phyloP scores from a whole-genome alignment of 202 grass and related monocot species.

The Setaria viridis region DNA sequence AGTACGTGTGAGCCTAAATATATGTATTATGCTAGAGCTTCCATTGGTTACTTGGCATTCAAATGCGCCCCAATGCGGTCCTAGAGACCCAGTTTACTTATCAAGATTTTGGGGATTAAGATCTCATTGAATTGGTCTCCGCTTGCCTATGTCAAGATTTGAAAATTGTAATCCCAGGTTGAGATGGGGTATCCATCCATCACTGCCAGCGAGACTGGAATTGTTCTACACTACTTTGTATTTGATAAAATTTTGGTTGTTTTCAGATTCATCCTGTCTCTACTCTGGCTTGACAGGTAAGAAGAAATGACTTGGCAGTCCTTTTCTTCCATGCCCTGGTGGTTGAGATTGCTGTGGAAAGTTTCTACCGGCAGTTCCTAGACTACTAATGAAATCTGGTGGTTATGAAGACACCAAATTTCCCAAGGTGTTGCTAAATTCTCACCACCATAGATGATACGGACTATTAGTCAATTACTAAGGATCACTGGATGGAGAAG shows the following conservation, averaged over 20 bases:
- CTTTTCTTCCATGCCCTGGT: not conserved
- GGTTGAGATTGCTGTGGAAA: not conserved
- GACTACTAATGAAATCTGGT: not conserved
- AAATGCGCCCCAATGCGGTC: not conserved
- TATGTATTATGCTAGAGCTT: too few species aligned
- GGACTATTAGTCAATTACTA: not conserved
- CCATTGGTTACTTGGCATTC: not conserved
- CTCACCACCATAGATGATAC: not conserved
- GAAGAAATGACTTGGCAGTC: not conserved
- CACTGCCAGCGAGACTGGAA: not conserved
- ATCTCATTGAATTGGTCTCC: not conserved
- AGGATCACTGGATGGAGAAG: not conserved
- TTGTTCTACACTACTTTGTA: too few species aligned
- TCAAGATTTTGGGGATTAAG: not conserved
- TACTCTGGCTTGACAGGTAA: not conserved
- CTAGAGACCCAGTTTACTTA: not conserved
- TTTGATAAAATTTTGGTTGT: not conserved
- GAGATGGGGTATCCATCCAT: not conserved
- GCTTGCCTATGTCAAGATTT: not conserved
- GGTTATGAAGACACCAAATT: not conserved
- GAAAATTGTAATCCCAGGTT: not conserved
- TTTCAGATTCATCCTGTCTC: not conserved
- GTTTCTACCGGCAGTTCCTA: not conserved
- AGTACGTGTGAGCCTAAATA: too few species aligned
- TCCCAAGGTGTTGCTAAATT: too few species aligned